Evolutionary conservation across 2,329 filamentous ascomycete species (phyloP).

Genomic region (Fusarium abutilonis): DNA sequence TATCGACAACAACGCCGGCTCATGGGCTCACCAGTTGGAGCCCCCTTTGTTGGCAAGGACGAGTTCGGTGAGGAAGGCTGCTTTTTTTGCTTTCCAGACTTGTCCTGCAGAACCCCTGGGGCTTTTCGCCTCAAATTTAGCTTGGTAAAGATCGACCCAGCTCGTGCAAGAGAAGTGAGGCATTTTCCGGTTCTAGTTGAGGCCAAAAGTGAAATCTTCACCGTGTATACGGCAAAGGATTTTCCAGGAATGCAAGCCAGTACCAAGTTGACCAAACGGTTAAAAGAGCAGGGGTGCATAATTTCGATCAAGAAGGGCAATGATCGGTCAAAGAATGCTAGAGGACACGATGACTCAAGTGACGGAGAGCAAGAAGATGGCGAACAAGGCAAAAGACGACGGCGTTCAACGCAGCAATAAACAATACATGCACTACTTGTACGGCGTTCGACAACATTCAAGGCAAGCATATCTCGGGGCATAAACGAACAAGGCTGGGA

Average conservation of each 20-base stretch:
- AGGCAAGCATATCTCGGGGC: constrained; percentile 8
- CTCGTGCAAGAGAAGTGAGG: constrained; percentile 57
- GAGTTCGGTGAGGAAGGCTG: constrained; percentile 78
- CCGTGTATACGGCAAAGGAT: constrained; percentile 84
- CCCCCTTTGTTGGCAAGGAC: constrained; percentile 79
- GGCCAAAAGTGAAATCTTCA: constrained; percentile 75
- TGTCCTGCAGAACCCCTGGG: constrained; percentile 81
- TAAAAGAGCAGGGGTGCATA: constrained; percentile 83
- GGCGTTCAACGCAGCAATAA: constrained; percentile 36
- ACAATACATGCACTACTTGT: constrained; percentile 1
- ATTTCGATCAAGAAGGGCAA: constrained; percentile 90
- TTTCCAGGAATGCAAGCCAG: constrained; percentile 86
- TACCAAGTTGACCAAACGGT: constrained; percentile 74
- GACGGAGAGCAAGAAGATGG: constrained; percentile 55
- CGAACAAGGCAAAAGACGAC: constrained; percentile 40
- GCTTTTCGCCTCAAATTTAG: constrained; percentile 79
- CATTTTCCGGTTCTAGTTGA: constrained; percentile 62
- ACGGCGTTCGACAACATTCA: constrained; percentile 33
- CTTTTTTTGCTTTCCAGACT: constrained; percentile 87
- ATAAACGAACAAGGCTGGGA: constrained; percentile 26
- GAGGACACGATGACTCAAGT: constrained; percentile 56
- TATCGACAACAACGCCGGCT: constrained; percentile 76
- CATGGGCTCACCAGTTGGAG: constrained; percentile 82
- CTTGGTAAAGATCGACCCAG: constrained; percentile 75
- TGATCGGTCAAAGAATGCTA: constrained; percentile 62